Evolutionary conservation across 345 rosid species (phyloP).

Genomic region (Eucalyptus victrix): DNA sequence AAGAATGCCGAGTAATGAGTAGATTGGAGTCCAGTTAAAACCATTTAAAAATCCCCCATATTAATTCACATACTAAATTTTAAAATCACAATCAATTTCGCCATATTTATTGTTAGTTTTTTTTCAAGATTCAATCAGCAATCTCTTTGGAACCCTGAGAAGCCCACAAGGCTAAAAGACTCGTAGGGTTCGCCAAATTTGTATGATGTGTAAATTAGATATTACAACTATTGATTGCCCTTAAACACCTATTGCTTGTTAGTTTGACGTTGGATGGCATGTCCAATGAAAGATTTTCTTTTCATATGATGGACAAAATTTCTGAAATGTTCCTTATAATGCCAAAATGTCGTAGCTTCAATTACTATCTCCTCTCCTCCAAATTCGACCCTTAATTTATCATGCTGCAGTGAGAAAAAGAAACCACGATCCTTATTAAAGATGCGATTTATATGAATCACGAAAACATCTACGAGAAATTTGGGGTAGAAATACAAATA

Average conservation of each 20-base stretch:
- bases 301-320: not conserved
- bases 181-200: not conserved
- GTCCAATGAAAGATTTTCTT: fast-evolving
- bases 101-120: too few species aligned
- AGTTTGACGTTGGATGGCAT: not conserved
- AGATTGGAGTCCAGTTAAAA: fast-evolving
- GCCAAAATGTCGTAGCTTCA: not conserved
- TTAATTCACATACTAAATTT: not conserved
- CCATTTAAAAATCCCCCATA: not conserved
- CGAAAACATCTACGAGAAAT: not conserved
- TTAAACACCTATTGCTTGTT: not conserved
- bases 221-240: not conserved
- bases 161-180: not conserved
- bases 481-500: not conserved
- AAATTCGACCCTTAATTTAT: not conserved
- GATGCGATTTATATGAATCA: not conserved
- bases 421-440: fast-evolving
- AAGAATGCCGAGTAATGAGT: fast-evolving
- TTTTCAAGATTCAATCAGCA: not conserved
- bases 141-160: too few species aligned
- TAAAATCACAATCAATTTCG: not conserved
- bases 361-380: not conserved
- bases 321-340: not conserved
- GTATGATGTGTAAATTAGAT: not conserved
- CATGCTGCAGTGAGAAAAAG: not conserved